Evolutionary conservation across 2,329 filamentous ascomycete genomes (phyloP), one percentile per base, ranked within the genome.

Genomic region (Colletotrichum australisinense): DNA sequence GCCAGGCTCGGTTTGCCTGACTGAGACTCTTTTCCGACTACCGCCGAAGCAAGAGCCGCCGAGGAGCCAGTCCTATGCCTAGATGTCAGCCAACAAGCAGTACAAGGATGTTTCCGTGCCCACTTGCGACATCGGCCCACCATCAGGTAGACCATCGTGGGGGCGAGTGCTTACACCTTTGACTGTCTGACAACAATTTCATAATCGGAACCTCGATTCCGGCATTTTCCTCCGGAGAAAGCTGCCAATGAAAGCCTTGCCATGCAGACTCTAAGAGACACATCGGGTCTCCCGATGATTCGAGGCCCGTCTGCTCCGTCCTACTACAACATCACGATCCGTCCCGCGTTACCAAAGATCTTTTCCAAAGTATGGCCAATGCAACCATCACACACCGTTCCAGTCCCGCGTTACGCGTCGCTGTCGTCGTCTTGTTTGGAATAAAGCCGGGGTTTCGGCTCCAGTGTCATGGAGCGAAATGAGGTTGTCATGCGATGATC

Each of bases 81-180:
- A 16, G 38, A 42, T 42, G 38, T 14, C 38, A 52, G 38, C 57
- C 4, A 28, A 59, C 26, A 38, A 19, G 19, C 30, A 19, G n/a
- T 11, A 9, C 22, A 14, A 26, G 49, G 22, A 22, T 9, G n/a
- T 35, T 24, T 38, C 46, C 62, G 30, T 14, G 22, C 12, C 32
- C 38, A 16, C 28, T 46, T 28, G 53, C 65, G 58, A 69, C 38
- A 69, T 64, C 69, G 58, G 65, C 69, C 53, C 58, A 64, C 58
- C 42, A 26, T 30, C 24, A 38, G 55, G 58, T 49, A 49, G 42
- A 22, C 38, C 24, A 19, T 46, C 14, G 58, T 57, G n/a, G 24
- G 65, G 24, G 58, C 42, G 26, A 49, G 19, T 49, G 42, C 42
- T 49, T 8, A 49, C 42, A 49, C 19, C 42, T 49, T 16, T 42